Base-by-base conservation (phyloP, 2,329 filamentous ascomycete genomes). In the Penicillium palitans region DNA sequence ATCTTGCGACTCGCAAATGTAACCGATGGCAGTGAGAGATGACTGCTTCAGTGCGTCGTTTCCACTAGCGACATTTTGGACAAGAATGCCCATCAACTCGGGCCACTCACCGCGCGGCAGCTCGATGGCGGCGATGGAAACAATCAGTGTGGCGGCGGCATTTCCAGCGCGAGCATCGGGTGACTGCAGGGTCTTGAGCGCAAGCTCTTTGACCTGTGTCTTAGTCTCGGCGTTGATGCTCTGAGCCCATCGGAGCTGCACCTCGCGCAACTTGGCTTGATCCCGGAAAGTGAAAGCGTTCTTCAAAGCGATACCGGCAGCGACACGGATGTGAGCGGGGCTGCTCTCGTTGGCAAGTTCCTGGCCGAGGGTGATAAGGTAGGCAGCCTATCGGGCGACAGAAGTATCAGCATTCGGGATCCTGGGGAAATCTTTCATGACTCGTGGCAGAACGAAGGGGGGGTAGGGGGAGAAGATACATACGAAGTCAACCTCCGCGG, bases 271-370 rank as follows among this genome's bases (percentile, higher is more conserved):
- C 73, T 92, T 89, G 71, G 87, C 81, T 72, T 88, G 88, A 78
- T 99, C 95, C 83, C 95, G 90, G 72, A 93, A 90, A 73, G 91
- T 91, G 81, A 99, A 98, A 71, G 95, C 90, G 84, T 99, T 99
- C 82, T 99, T 99, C 73, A 99, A 83, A 68, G 95, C 93, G 70
- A 99, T 86, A 86, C 93, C 95, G 70, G 95, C 95, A 68, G 95
- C 93, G 68, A 91, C 90, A 83, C 95, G 90, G 74, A 97, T 95
- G 74, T 91, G 86, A 65, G 90, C 85, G 73, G 90, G 84, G 66
- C 90, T 88, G 68, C 86, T 84, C 73, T 98, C 93, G 79, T 97
- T 96, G 74, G 93, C 92, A 72, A 99, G 87, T 79, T 96, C 91
- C 79, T 91, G 89, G 67, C 95, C 93, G 74, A 99, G 90, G 64